Conservation (phyloP, 257 asterid genomes). For the Asclepias syriaca region DNA sequence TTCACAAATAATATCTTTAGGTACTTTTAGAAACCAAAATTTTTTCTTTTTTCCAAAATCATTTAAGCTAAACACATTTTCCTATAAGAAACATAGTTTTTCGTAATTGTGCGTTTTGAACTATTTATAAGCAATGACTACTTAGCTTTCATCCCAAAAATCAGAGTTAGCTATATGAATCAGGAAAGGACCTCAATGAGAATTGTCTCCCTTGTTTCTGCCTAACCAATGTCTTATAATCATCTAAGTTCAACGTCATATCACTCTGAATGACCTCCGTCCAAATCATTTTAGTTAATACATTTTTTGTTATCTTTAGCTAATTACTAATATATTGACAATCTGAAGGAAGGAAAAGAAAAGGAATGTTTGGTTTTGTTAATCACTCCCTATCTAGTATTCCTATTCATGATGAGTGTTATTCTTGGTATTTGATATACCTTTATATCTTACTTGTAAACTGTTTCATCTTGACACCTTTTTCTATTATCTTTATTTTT, state of each 20-base stretch:
- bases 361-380: not conserved
- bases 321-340: not conserved
- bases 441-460: not conserved
- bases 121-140: too few species aligned
- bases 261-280: too few species aligned
- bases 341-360: not conserved
- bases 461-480: constrained; percentile 2
- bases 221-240: too few species aligned
- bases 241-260: too few species aligned
- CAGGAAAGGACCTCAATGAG: too few species aligned
- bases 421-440: constrained; percentile 4
- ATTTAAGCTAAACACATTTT: not conserved
- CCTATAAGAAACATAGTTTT: not conserved
- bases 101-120: not conserved
- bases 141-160: too few species aligned
- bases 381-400: not conserved
- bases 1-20: not conserved
- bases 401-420: not conserved
- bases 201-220: too few species aligned
- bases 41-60: not conserved
- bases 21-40: not conserved
- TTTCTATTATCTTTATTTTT: not conserved
- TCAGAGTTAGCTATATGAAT: too few species aligned
- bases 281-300: too few species aligned
- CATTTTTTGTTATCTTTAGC: too few species aligned